Percentiles rank a stretch among this genome's conserved stretches.
These are phyloP conservation scores for Citrus medica DNA, from an alignment of 345 rosid species.

Conservation along the genomic window DNA sequence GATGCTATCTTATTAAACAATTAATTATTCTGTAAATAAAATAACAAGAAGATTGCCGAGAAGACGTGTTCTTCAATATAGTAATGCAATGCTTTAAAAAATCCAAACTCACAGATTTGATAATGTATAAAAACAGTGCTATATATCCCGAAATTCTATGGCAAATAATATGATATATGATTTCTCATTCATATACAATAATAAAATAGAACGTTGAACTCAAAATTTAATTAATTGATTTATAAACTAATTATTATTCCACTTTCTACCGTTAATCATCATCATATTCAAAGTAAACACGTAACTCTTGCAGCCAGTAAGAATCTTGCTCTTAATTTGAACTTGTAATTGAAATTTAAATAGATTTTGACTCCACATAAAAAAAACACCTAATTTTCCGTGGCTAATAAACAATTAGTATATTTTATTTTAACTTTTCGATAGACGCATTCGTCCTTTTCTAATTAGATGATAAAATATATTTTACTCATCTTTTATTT, in stretches of 20 bases:
- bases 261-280: not conserved
- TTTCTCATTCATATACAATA: no score
- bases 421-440: no score
- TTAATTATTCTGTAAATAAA: no score
- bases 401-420: no score
- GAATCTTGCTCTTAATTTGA: not conserved
- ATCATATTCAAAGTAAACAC: not conserved
- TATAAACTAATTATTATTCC: not conserved
- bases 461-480: not conserved
- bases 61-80: no score
- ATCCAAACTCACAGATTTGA: not conserved
- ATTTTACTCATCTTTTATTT: no score
- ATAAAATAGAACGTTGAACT: not conserved
- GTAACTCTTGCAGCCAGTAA: not conserved
- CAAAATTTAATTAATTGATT: not conserved
- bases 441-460: not conserved
- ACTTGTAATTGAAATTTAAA: not conserved
- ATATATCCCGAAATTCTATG: no score
- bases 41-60: no score
- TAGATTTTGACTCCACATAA: not conserved
- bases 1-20: no score
- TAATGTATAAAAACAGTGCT: not conserved
- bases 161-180: no score
- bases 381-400: no score
- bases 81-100: not conserved